Conservation (phyloP, 2,329 filamentous ascomycete genomes). For the Aspergillus costaricaensis region DNA sequence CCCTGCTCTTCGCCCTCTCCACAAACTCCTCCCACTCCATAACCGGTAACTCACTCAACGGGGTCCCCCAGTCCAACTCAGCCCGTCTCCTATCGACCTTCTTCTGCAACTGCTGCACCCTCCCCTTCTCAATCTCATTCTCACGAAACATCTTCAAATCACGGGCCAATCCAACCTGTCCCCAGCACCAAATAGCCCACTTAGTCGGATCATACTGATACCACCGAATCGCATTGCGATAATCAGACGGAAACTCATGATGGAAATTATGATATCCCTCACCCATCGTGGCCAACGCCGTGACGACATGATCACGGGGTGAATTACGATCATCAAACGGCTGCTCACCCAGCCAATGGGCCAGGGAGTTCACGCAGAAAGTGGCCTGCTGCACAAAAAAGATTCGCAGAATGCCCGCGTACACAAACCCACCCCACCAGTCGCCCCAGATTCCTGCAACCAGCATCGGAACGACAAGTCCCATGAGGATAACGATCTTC, state of each 20-base stretch:
- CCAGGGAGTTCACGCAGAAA: conserved; percentile 79
- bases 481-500: conserved; percentile 13
- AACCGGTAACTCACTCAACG: conserved; percentile 10
- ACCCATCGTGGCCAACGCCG: conserved; percentile 14
- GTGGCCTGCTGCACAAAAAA: conserved; percentile 79
- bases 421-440: conserved; percentile 20
- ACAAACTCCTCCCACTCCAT: conserved; percentile 18
- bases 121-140: conserved; percentile 21
- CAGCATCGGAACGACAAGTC: conserved; percentile 11
- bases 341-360: conserved; percentile 50
- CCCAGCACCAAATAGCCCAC: conserved; percentile 20
- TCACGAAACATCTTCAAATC: conserved; percentile 14
- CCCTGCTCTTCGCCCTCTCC: background rate
- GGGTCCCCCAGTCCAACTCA: conserved; percentile 15
- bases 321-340: conserved; percentile 20
- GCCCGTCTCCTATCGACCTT: conserved; percentile 7
- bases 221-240: conserved; percentile 21
- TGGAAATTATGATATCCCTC: conserved; percentile 26
- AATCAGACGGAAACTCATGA: conserved; percentile 21
- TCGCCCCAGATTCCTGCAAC: conserved; percentile 18
- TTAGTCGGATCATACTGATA: conserved; percentile 22
- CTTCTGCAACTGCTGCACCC: conserved; percentile 18
- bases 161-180: conserved; percentile 15
- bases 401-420: conserved; percentile 72
- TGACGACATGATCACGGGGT: conserved; percentile 17